Base-by-base conservation (phyloP, 208 protist genomes). In the Acanthamoeba lugdunensis region DNA sequence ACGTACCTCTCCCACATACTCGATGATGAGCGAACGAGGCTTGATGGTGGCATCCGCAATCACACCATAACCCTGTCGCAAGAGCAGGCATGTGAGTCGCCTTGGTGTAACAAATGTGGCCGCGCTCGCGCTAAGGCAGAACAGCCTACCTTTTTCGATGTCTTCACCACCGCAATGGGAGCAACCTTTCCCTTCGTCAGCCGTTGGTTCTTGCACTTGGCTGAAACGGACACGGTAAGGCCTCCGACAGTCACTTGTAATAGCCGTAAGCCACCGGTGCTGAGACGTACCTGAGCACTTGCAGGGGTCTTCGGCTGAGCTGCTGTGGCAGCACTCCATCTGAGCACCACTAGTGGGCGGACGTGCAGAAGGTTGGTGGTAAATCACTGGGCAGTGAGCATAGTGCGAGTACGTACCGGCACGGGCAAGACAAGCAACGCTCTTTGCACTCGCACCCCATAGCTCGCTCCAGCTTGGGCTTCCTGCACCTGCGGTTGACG, bases 131-230 rank as follows among this genome's bases (percentile, higher is more conserved):
- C 48, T 16, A 50, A 50, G 48, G 48, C 48, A 50, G 48, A 50
- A 61, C 16, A 48, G 21, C 54, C 23, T 14, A 67, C 61, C 61
- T 67, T 67, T 25, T 67, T 67, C 21, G 8, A 23, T 23, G 67
- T 73, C 67, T 73, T 41, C 13, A 73, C 67, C 67, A 73, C 8
- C 8, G 67, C 25, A 5, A 73, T 23, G 11, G 67, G 67, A 30
- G 28, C 67, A n/a, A 73, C 67, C 28, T 30, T 41, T 23, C 67
- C 30, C 28, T 41, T 73, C 11, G 67, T 73, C 30, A 73, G 67
- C 28, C 67, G 67, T 28, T 73, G 67, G 67, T 73, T 73, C 67
- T 73, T 30, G 67, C 67, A 73, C 67, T 73, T 73, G 30, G 25
- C 28, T 30, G 54, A 41, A 41, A 41, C 33, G 25, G 13, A 16